Percentiles rank a stretch among this genome's conserved stretches.
phyloP scores from a whole-genome alignment of 352 stramenopile genomes.

The Phytophthora rubi region DNA sequence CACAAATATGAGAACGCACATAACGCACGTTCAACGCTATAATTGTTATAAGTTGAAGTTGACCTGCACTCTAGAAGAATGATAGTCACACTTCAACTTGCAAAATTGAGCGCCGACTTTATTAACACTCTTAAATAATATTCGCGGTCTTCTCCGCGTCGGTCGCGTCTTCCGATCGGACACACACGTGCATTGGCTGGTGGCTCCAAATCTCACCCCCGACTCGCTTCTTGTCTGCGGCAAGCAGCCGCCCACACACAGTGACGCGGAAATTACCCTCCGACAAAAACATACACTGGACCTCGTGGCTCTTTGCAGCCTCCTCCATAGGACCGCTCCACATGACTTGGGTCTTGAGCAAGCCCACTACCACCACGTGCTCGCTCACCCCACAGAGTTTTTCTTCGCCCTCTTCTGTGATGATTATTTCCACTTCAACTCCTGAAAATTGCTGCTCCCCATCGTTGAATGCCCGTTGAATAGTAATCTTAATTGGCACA shows the following conservation, averaged over 20 bases:
- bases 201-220: conserved; percentile 51
- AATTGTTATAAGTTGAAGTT: conserved; percentile 32
- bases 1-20: conserved; percentile 15
- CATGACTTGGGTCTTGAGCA: conserved; percentile 38
- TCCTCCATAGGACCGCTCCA: conserved; percentile 21
- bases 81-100: conserved; percentile 23
- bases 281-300: conserved; percentile 73
- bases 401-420: conserved; percentile 44
- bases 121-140: conserved; percentile 36
- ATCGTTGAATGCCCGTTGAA: conserved; percentile 12
- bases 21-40: conserved; percentile 13
- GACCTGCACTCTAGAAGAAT: conserved; percentile 21
- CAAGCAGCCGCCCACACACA: conserved; percentile 40
- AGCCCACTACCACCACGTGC: conserved; percentile 47
- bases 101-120: neutral
- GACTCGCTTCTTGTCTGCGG: conserved; percentile 19
- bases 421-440: conserved; percentile 38
- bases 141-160: conserved; percentile 4
- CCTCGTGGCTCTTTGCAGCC: conserved; percentile 33
- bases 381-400: conserved; percentile 18
- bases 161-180: conserved; percentile 19
- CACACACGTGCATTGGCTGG: conserved; percentile 51
- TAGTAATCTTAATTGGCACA: conserved; percentile 30
- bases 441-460: conserved; percentile 9
- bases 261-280: conserved; percentile 59